Evolutionary conservation across 768 basidiomycete species (phyloP).

Genomic region (Podaxis sp.): DNA sequence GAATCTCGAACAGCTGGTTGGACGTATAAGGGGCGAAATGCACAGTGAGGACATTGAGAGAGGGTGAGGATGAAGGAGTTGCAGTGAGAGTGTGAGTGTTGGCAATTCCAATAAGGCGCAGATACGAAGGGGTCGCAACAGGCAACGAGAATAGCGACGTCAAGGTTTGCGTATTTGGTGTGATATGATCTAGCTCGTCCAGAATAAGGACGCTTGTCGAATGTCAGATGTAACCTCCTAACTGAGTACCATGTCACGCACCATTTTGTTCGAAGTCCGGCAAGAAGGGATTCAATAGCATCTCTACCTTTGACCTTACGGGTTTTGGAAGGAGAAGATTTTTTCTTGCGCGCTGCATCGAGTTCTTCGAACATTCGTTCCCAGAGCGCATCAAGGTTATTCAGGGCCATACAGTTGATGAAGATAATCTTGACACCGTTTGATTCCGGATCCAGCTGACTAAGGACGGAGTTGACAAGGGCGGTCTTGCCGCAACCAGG

Average conservation of each 20-base stretch:
- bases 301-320: slow-evolving; percentile 46
- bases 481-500: slow-evolving; percentile 95
- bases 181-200: slow-evolving; percentile 86
- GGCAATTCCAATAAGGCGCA: slow-evolving; percentile 82
- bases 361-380: slow-evolving; percentile 62
- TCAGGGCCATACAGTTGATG: slow-evolving; percentile 82
- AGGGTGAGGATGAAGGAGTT: slow-evolving; percentile 35
- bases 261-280: slow-evolving; percentile 51
- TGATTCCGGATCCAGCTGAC: slow-evolving; percentile 33
- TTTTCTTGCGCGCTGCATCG: slow-evolving; percentile 30
- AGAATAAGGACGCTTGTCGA: slow-evolving; percentile 66
- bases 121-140: slow-evolving; percentile 42
- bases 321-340: slow-evolving; percentile 29
- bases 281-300: slow-evolving; percentile 44
- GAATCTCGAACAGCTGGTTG: slow-evolving; percentile 64
- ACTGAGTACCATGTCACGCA: slow-evolving; percentile 24
- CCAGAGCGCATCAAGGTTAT: slow-evolving; percentile 68
- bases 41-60: slow-evolving; percentile 54
- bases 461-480: slow-evolving; percentile 66
- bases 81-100: slow-evolving; percentile 85
- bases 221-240: slow-evolving; percentile 16
- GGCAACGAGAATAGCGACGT: slow-evolving; percentile 69
- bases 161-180: slow-evolving; percentile 56
- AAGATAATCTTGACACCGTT: slow-evolving; percentile 46
- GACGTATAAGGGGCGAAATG: slow-evolving; percentile 83